Evolutionary conservation across 139 green algal species (phyloP), one percentile per base, ranked within the genome.

Genomic region (Micractinium conductrix): DNA sequence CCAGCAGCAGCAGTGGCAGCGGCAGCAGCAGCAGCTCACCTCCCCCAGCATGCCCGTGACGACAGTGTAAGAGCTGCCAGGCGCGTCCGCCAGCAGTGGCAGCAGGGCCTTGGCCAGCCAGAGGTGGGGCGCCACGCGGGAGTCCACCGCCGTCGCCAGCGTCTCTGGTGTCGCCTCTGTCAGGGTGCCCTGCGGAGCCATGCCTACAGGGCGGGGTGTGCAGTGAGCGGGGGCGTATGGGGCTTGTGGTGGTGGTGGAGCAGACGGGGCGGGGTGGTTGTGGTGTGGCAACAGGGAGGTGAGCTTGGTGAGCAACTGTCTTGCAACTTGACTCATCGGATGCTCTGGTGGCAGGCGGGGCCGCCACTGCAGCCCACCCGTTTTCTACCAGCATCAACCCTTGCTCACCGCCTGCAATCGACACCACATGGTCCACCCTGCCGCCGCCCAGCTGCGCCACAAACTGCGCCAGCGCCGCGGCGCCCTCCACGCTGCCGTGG

Each of bases 21-120:
- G 8, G 14, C 6, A 19, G 9, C 30, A 38, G 63, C 63, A 12
- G 8, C 26, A 40, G 12, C 30, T 24, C 30, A 17, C 16, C n/a
- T 8, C 68, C 35, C 68, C 68, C 68, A 74, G 68, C 68, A 74
- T 74, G 68, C 68, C 68, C 37, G 68, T 74, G 37, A 74, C 21
- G 1, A 74, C 12, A 1, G 68, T 74, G 68, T 50, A 74, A 9
- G 37, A 50, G 37, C 37, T 74, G 68, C 37, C 21, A 10, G 28
- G 21, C 21, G 4, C 9, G 17, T n/a, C n/a, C 26, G 19, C 26
- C 37, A 74, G 68, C 68, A 50, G 68, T 19, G 68, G 37, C 14
- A 43, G 37, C 37, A 74, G 68, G 19, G 60, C 60, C 60, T 43
- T 43, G 37, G 68, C 37, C n/a, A 33, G 2, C 37, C 38, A 74